Conservation (phyloP, 352 stramenopile species). For the Globisporangium orthogonon region DNA sequence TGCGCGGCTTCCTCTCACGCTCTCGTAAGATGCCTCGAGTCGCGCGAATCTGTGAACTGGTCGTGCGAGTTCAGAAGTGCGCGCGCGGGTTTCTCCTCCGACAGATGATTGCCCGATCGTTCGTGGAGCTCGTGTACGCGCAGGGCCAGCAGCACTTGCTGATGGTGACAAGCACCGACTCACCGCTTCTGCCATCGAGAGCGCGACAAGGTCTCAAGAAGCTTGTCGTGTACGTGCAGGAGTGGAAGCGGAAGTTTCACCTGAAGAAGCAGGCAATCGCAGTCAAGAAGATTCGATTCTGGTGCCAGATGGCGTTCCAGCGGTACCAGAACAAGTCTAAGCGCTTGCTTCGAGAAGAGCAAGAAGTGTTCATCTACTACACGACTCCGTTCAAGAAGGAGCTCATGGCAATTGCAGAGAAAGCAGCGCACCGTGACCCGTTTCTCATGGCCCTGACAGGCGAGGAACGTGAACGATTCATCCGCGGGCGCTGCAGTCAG, state of each 20-base stretch:
- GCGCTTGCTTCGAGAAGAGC: slow-evolving; percentile 43
- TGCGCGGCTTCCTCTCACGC: slow-evolving; percentile 50
- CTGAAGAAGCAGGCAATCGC: slow-evolving; percentile 53
- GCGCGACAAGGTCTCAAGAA: slow-evolving; percentile 41
- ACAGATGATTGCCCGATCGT: slow-evolving; percentile 31
- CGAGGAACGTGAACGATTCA: slow-evolving; percentile 32
- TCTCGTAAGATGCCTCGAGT: slow-evolving; percentile 31
- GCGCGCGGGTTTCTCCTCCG: slow-evolving; percentile 63
- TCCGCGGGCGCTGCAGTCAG: slow-evolving; percentile 35
- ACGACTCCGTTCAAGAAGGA: slow-evolving; percentile 43
- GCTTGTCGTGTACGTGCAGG: slow-evolving; percentile 40
- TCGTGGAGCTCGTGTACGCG: slow-evolving; percentile 37
- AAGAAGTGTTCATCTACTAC: slow-evolving; percentile 78
- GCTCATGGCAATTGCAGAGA: slow-evolving; percentile 44
- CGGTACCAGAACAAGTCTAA: slow-evolving; percentile 46
- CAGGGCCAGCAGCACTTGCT: slow-evolving; percentile 46
- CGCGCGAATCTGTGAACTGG: slow-evolving; percentile 29
- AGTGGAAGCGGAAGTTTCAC: slow-evolving; percentile 49
- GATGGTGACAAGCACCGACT: slow-evolving; percentile 23
- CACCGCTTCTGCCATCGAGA: slow-evolving; percentile 19
- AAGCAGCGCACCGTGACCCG: slow-evolving; percentile 46
- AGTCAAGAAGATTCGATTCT: slow-evolving; percentile 74
- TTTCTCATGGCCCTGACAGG: slow-evolving; percentile 51
- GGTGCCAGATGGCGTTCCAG: slow-evolving; percentile 70
- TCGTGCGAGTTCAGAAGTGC: slow-evolving; percentile 48